phyloP scores from a whole-genome alignment of 73 alveolate species.

The Chromera velia region DNA sequence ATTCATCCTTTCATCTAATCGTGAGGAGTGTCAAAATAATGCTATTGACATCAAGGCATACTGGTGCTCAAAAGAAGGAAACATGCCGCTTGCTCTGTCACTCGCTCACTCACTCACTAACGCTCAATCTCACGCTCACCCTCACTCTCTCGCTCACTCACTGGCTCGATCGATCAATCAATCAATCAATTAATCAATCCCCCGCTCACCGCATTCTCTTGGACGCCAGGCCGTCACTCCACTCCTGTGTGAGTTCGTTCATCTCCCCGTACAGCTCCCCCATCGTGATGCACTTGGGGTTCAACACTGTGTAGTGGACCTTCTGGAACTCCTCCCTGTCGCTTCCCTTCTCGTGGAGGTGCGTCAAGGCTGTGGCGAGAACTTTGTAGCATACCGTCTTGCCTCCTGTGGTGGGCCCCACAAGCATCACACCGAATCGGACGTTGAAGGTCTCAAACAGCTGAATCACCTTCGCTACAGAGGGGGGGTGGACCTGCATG shows the following conservation, averaged over 20 bases:
- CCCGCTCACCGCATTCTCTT: constrained; percentile 67
- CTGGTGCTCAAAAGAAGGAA: too few relatives aligned
- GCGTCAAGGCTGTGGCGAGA: constrained; percentile 64
- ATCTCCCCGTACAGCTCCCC: constrained; percentile 98
- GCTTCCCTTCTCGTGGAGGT: constrained; percentile 44
- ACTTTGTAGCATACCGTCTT: constrained; percentile 81
- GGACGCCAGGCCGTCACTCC: constrained; percentile 95
- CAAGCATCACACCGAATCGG: constrained; percentile 94
- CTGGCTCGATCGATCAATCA: too few relatives aligned
- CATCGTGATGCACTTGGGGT: constrained; percentile 95
- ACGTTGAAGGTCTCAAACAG: constrained; percentile 94
- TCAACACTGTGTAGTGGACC: constrained; percentile 75
- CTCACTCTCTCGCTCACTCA: too few relatives aligned
- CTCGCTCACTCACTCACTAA: too few relatives aligned
- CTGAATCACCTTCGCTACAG: constrained; percentile 79
- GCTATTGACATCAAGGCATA: too few relatives aligned
- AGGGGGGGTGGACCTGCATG: constrained; percentile 40
- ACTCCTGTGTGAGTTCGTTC: constrained; percentile 79
- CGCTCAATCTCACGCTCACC: too few relatives aligned
- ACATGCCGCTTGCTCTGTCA: too few relatives aligned
- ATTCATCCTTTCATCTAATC: too few relatives aligned
- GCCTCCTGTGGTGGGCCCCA: constrained; percentile 96
- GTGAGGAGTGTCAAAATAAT: too few relatives aligned
- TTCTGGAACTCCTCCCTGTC: constrained; percentile 73
- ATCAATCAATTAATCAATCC: too few relatives aligned